Conservation (phyloP, 345 rosid genomes). For the Pugionium cornutum region DNA sequence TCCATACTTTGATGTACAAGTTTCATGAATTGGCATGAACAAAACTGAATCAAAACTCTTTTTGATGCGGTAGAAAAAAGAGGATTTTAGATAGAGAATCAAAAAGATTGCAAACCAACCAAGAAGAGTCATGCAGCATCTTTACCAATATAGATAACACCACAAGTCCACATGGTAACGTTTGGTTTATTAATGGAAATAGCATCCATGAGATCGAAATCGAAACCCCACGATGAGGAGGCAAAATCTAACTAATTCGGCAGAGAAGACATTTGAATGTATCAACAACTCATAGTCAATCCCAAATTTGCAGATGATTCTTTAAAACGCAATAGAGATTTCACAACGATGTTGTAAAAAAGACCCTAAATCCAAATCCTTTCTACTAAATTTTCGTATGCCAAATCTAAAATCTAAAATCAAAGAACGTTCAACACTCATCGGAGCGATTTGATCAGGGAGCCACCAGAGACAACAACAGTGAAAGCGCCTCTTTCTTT, state of each 20-base stretch:
- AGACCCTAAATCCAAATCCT: conserved; percentile 9
- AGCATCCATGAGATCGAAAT: conserved; percentile 2
- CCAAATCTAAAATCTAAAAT: background rate
- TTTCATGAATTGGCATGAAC: background rate
- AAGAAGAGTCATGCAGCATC: conserved; percentile 14
- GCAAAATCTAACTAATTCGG: background rate
- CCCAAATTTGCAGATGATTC: background rate
- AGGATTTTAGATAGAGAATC: background rate
- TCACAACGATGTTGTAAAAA: background rate
- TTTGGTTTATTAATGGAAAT: background rate
- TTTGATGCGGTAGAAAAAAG: background rate
- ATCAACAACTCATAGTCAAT: background rate
- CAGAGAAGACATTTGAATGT: background rate
- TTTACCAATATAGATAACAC: background rate
- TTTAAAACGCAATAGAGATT: background rate
- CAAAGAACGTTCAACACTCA: conserved; percentile 10
- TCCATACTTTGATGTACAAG: background rate
- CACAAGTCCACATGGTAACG: too few relatives aligned
- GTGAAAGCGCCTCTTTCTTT: conserved; percentile 72
- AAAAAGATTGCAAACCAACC: background rate
- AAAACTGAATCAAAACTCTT: background rate
- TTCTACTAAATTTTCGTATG: background rate
- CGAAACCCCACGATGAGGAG: background rate
- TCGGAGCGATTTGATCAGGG: conserved; percentile 71
- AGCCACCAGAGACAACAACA: conserved; percentile 85